phyloP scores from a whole-genome alignment of 148 eudicot genomes.

The Rhododendron williamsianum region DNA sequence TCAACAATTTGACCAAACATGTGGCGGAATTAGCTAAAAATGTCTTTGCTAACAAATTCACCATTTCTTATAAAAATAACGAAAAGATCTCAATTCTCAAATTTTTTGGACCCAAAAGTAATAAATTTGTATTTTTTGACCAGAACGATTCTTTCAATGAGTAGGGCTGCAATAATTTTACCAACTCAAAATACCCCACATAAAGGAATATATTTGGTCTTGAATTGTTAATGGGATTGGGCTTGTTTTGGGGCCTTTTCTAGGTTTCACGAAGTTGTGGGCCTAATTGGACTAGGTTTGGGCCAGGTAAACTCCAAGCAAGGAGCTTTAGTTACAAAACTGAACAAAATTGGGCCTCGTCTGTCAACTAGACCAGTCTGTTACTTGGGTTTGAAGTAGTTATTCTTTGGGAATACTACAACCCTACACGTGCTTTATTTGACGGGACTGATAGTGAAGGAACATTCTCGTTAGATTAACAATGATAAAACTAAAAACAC shows the following conservation, averaged over 20 bases:
- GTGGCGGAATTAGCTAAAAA: too few relatives aligned
- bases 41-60: too few relatives aligned
- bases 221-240: background rate
- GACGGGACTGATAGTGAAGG: background rate
- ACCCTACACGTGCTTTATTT: background rate
- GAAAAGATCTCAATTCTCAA: too few relatives aligned
- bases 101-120: too few relatives aligned
- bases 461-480: too few relatives aligned
- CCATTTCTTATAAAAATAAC: too few relatives aligned
- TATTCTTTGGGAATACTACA: background rate
- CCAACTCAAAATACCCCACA: background rate
- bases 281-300: background rate
- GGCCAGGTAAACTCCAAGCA: background rate
- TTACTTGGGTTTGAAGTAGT: background rate
- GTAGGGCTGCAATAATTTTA: too few relatives aligned
- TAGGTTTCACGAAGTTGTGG: background rate
- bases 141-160: too few relatives aligned
- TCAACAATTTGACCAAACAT: too few relatives aligned
- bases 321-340: background rate
- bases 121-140: too few relatives aligned
- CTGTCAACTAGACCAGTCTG: background rate
- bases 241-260: background rate
- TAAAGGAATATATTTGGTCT: too few relatives aligned
- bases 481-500: too few relatives aligned
- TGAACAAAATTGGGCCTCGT: background rate